Base-by-base conservation (phyloP, 1,284 basidiomycete genomes). In the Hortiboletus rubellus region DNA sequence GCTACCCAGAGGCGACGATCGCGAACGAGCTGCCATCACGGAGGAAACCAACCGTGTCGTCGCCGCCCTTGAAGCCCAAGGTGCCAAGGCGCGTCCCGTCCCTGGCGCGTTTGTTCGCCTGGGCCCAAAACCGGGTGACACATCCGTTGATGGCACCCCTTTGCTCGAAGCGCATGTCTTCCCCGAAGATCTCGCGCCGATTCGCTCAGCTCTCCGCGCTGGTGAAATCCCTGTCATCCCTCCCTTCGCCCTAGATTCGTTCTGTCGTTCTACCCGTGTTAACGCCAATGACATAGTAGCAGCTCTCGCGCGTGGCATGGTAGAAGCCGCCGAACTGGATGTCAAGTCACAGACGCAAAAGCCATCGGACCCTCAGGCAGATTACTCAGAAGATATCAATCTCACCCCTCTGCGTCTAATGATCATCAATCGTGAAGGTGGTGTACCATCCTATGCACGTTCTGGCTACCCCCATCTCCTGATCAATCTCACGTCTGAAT, bases 341-440 rank as follows among this genome's bases (percentile, higher is more conserved):
- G 65, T 67, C 51, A 56, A 73, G 44, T 64, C 72, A 18, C 64
- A 63, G 18, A 48, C 58, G 36, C 54, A 60, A 52, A 60, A 52
- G 2, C 61, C 64, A 24, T 50, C 58, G 36, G 59, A 66, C 51
- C 62, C 67, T 17, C 64, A 75, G 45, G 66, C 69, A 36, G 76
- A 79, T 31, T 72, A 63, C 62, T 71, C 66, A 52, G 74, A 74
- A 34, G 79, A 84, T 36, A 77, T 93, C 24, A 90, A 96, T 73
- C 81, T 96, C 57, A 93, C 92, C 7, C 95, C 97, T 2, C 77
- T 97, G 57, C 91, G 97, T 24, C 83, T 99, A 60, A 96, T 99
- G 89, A 91, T 99, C 71, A 98, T 99, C 75, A 98, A 96, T 72
- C 87, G 91, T 22, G 94, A 98, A 76, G 97, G 97, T 22, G 97